Conservation (phyloP, 495 filamentous ascomycete genomes). For the Talaromyces borbonicus region DNA sequence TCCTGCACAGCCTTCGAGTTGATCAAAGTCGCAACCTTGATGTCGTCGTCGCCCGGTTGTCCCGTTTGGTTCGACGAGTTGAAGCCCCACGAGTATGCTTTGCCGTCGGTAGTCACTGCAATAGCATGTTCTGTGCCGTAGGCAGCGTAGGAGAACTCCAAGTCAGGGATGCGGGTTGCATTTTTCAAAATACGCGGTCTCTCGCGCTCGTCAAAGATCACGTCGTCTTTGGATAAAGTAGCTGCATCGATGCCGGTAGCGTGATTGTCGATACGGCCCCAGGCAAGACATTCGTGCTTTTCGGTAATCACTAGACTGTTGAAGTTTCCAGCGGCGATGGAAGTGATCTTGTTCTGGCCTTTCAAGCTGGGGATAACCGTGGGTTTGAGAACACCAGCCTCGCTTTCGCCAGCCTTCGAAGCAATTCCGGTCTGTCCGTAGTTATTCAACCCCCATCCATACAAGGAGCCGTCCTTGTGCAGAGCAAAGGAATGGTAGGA, state of each 20-base stretch:
- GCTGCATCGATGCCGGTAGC: slow-evolving; percentile 48
- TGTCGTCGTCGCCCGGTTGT: slow-evolving; percentile 46
- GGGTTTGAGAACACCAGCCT: slow-evolving; percentile 33
- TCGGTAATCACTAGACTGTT: slow-evolving; percentile 55
- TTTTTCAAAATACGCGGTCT: slow-evolving; percentile 47
- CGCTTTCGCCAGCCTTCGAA: slow-evolving; percentile 46
- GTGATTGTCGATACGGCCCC: slow-evolving; percentile 58
- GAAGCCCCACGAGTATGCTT: slow-evolving; percentile 55
- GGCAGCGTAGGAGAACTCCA: slow-evolving; percentile 25
- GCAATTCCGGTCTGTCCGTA: slow-evolving; percentile 60
- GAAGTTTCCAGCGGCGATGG: slow-evolving; percentile 57
- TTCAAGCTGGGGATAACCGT: slow-evolving; percentile 42
- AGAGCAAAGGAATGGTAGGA: slow-evolving; percentile 66
- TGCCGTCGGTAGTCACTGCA: slow-evolving; percentile 44
- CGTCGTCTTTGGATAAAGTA: slow-evolving; percentile 42
- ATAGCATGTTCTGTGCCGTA: slow-evolving; percentile 50
- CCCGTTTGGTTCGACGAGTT: slow-evolving; percentile 55
- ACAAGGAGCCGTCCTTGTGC: slow-evolving; percentile 49
- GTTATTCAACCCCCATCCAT: slow-evolving; percentile 67
- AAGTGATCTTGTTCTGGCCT: slow-evolving; percentile 31
- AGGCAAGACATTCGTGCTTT: slow-evolving; percentile 53
- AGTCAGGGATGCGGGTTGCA: slow-evolving; percentile 31
- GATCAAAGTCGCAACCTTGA: slow-evolving; percentile 46
- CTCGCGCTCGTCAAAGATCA: slow-evolving; percentile 45
- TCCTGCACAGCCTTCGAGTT: slow-evolving; percentile 50